Base-by-base conservation (phyloP, 495 filamentous ascomycete species). In the Xylaria scruposa region DNA sequence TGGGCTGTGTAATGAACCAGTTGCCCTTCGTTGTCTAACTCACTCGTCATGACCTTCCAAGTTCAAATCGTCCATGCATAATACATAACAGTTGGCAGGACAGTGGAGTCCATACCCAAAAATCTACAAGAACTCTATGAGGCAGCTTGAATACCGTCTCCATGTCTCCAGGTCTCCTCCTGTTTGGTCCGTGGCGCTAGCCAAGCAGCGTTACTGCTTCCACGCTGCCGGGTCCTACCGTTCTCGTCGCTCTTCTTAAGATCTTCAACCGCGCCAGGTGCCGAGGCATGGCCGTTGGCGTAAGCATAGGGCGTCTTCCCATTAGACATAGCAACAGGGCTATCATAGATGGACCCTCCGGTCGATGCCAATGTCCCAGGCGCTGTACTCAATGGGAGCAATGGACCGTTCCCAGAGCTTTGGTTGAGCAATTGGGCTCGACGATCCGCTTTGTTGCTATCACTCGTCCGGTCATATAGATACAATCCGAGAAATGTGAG, bases 401-500 rank as follows among this genome's bases (percentile, higher is more conserved):
- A 81, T 9, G 89, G 81, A n/a, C 88, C 85, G 31, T 84, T 76
- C 47, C 78, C 61, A 51, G 75, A 76, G 31, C 74, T 82, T 63
- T 85, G 82, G 53, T 84, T 84, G 72, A 88, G 75, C 68, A 84
- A 79, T 62, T 85, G 86, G 0, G 85, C 85, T 59, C 90, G 90
- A 67, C 91, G 90, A 75, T 98, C 94, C 44, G 92, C 93, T 77
- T 93, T 92, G 74, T 92, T 91, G 67, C 91, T 92, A 77, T 95
- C 91, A 73, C 88, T 92, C 44, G 94, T 97, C 58, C 97, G 90
- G 81, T 99, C 97, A 78, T 99, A 99, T 46, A 99, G 88, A 76
- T 98, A 99, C 10, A 99, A 86, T 0, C 96, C 96, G 53, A 97
- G 72, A 78, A 98, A 98, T 0, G 96, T 98, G 58, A 98, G 88